Conservation (phyloP, 2,329 filamentous ascomycete genomes). For the Ascosphaera apis region DNA sequence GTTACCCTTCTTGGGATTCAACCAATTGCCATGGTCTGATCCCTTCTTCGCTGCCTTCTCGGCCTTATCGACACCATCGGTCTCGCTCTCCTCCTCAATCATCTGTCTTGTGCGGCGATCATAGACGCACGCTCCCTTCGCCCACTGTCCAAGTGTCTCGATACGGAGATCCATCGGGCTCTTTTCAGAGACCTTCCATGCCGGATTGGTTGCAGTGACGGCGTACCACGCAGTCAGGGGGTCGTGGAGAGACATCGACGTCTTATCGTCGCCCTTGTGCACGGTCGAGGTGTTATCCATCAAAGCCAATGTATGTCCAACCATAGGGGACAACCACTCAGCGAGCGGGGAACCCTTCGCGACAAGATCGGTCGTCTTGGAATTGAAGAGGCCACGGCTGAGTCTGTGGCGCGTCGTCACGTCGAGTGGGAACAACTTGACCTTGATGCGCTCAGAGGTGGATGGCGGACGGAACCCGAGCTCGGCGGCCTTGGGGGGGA, state of each 20-base stretch:
- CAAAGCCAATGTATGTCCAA: constrained; percentile 46
- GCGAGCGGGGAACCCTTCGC: constrained; percentile 47
- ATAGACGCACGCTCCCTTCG: constrained; percentile 67
- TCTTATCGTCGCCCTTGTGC: constrained; percentile 19
- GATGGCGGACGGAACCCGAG: constrained; percentile 8
- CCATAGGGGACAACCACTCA: constrained; percentile 48
- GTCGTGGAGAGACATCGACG: constrained; percentile 49
- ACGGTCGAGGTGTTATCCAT: constrained; percentile 39
- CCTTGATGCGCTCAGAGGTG: constrained; percentile 33
- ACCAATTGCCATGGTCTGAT: constrained; percentile 49
- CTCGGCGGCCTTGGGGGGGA: constrained; percentile 36
- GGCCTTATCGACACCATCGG: constrained; percentile 9
- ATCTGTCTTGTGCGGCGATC: constrained; percentile 39
- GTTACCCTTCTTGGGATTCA: constrained; percentile 53
- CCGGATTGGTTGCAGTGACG: constrained; percentile 24
- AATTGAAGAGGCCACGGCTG: constrained; percentile 34
- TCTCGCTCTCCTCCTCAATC: constrained; percentile 34
- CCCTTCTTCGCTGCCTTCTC: neutral
- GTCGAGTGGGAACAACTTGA: constrained; percentile 54
- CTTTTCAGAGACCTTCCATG: constrained; percentile 24
- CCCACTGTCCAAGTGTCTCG: constrained; percentile 87
- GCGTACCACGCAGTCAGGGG: constrained; percentile 62
- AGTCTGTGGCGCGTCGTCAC: constrained; percentile 51
- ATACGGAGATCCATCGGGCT: constrained; percentile 61
- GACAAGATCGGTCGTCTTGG: constrained; percentile 31